Evolutionary conservation across 148 eudicot genomes (phyloP), one percentile per base, ranked within the genome.

Genomic region (Mesembryanthemum crystallinum): DNA sequence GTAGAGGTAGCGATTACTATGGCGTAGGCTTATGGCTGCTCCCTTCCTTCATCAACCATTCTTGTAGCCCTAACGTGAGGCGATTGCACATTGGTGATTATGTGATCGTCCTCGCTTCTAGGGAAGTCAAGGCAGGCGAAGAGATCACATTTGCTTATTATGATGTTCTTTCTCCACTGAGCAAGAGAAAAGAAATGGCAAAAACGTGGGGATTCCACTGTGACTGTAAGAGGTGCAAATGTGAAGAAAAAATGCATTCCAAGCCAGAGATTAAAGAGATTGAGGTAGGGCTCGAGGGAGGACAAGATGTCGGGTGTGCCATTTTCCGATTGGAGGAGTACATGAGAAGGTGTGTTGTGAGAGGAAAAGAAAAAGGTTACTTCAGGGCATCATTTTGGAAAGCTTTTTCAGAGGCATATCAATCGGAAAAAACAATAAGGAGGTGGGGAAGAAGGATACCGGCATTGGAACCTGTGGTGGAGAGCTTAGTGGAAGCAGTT

Each of bases 1-100:
- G 98, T 15, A 88, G 76, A 65, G 87, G 89, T 71, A 83, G 88
- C 5, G 89, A 85, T 35, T 86, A 85, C 73, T 83, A 90, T 83
- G 97, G 98, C 1, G 85, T 94, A 7, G 98, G 98, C 28, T 64
- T 94, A 32, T 94, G 98, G 98, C 8, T 90, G 30, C 80, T 94
- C 25, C 84, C 97, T 23, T 89, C 92, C 5, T 87, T 92, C 29
- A 86, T 94, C 52, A 94, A 94, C 78, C 98, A 92, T 75, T 92
- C 96, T 17, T 92, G 98, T 79, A 81, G 74, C 33, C 98, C 97
- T 5, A 94, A 86, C 71, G 87, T 86, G 45, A 82, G 93, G 84
- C 72, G 98, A 0, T 74, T 89, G 62, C 98, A 94, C 79, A 64
- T 94, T 61, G 97, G 95, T 37, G 98, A 94, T 79, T 72, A 87